Base-by-base conservation (phyloP, 768 basidiomycete genomes). In the Lactarius sanguifluus region DNA sequence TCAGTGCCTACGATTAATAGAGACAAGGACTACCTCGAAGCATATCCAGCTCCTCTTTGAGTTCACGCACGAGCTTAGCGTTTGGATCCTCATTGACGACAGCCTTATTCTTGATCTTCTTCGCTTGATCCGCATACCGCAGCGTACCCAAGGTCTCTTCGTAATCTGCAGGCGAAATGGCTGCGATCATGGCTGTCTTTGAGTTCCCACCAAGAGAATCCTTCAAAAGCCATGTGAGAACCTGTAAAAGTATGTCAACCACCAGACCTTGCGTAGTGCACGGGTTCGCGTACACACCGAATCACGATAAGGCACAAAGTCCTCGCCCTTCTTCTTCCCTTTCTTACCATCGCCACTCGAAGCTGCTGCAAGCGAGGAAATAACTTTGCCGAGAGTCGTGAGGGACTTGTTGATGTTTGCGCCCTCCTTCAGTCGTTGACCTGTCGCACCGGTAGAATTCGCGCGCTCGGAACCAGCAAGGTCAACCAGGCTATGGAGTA, bases 31-130 rank as follows among this genome's bases (percentile, higher is more conserved):
- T 77, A 88, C 89, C 89, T 82, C 94, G 85, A 56, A 98, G 89
- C 79, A 91, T 82, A 75, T 96, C 93, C 54, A 99, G 81, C 78
- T 99, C 97, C 80, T 98, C 97, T 78, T 98, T 99, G 76, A 99
- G 90, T 78, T 98, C 96, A 57, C 96, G 89, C 64, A 99, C 96
- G 64, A 99, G 90, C 81, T 94, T 98, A 74, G 96, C 96, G 73
- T 98, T 99, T 38, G 97, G 97, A 84, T 99, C 97, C 80, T 99
- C 97, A 79, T 99, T 99, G 70, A 99, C 92, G 65, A 98, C 87
- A 18, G 97, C 96, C 81, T 98, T 96, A 79, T 98, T 99, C 88
- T 96, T 98, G 79, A 99, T 99, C 88, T 96, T 96, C 89, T 99
- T 99, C 40, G 96, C 96, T 76, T 94, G 94, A 82, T 97, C 95